Percentiles rank a stretch among this genome's conserved stretches.
phyloP scores from a whole-genome alignment of 495 filamentous ascomycete genomes.

The Aspergillus leporis region DNA sequence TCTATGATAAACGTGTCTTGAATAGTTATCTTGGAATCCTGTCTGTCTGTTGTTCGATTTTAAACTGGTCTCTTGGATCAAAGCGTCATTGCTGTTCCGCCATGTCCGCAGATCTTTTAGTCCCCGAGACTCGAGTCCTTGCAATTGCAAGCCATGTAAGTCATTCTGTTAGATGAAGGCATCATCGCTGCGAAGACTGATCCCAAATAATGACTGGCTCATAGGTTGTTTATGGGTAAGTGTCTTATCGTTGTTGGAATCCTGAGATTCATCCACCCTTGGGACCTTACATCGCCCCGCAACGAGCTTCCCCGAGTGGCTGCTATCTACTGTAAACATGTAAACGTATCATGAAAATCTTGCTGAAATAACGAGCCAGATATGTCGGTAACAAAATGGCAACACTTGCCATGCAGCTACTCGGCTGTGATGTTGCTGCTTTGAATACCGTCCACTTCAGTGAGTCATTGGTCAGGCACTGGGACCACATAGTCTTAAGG shows the following conservation, averaged over 20 bases:
- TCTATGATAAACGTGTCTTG: too few species aligned
- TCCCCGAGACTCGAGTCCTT: conserved; percentile 85
- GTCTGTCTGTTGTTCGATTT: background rate
- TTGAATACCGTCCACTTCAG: conserved; percentile 97
- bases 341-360: background rate
- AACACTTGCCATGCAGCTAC: conserved; percentile 83
- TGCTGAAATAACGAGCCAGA: conserved; percentile 42
- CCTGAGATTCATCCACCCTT: background rate
- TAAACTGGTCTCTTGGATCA: background rate
- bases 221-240: conserved; percentile 81
- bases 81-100: background rate
- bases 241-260: background rate
- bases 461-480: conserved; percentile 36
- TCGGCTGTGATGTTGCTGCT: conserved; percentile 90
- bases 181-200: background rate
- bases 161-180: conserved; percentile 4
- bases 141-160: conserved; percentile 98
- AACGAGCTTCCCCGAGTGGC: too few species aligned
- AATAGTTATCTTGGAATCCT: background rate
- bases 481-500: background rate
- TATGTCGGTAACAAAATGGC: conserved; percentile 98
- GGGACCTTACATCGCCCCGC: background rate
- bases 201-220: conserved; percentile 18
- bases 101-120: conserved; percentile 42
- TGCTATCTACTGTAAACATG: background rate